Conservation (phyloP, 352 stramenopile genomes). For the Saprolegnia parasitica region DNA sequence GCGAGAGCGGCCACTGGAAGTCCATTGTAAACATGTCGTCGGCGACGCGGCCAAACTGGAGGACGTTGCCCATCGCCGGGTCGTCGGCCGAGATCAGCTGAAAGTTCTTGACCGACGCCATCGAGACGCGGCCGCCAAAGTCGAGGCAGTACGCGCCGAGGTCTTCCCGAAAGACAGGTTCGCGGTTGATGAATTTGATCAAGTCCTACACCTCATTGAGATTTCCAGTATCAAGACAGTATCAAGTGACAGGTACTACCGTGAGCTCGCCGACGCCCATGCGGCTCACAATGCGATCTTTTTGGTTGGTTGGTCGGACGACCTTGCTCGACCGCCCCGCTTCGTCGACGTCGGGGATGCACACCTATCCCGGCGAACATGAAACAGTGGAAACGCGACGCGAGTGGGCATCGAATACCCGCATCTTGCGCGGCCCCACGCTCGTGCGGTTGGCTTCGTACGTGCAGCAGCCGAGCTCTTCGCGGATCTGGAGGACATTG, state of each 20-base stretch:
- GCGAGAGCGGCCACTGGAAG: slow-evolving; percentile 84
- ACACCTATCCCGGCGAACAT: slow-evolving; percentile 22
- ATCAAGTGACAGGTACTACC: slow-evolving; percentile 5
- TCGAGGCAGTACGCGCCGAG: slow-evolving; percentile 82
- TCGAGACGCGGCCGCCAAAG: slow-evolving; percentile 78
- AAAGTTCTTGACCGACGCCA: slow-evolving; percentile 87
- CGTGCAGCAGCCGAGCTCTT: slow-evolving; percentile 78
- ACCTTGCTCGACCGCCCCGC: slow-evolving; percentile 65
- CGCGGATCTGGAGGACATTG: slow-evolving; percentile 83
- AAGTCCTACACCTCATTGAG: slow-evolving; percentile 45
- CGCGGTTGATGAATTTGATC: slow-evolving; percentile 84
- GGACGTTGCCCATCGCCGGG: slow-evolving; percentile 78
- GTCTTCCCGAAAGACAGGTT: slow-evolving; percentile 81
- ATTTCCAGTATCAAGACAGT: neutral
- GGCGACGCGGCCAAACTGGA: slow-evolving; percentile 86
- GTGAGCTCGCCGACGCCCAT: slow-evolving; percentile 51
- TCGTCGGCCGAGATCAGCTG: slow-evolving; percentile 82
- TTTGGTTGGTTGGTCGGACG: slow-evolving; percentile 75
- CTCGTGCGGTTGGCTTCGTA: slow-evolving; percentile 86
- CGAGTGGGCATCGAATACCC: slow-evolving; percentile 38
- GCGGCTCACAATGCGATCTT: slow-evolving; percentile 75
- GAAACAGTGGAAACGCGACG: neutral
- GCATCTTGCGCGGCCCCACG: slow-evolving; percentile 81
- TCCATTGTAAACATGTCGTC: slow-evolving; percentile 90
- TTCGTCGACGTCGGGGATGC: slow-evolving; percentile 73